phyloP scores from a whole-genome alignment of 225 moss, liverwort and hornwort genomes.

The Straminergon stramineum region DNA sequence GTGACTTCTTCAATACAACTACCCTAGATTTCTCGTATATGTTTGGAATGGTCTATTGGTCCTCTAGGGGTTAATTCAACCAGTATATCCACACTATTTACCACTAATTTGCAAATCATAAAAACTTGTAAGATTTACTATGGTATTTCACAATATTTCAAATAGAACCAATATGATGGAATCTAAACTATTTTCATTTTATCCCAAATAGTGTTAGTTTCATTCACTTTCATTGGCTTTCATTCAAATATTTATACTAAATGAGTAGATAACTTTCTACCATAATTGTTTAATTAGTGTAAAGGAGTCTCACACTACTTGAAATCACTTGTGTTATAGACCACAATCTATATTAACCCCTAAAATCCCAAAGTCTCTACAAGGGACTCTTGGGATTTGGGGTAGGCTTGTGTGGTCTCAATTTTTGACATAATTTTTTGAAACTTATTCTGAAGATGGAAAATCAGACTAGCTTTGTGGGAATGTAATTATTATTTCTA shows the following conservation, averaged over 20 bases:
- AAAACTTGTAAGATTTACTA: not conserved
- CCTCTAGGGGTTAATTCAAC: not conserved
- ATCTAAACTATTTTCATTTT: not conserved
- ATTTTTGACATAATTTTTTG: no score
- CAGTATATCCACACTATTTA: fast-evolving
- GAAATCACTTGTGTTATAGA: not conserved
- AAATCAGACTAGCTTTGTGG: no score
- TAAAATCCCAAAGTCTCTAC: no score
- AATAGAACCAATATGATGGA: not conserved
- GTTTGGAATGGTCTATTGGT: not conserved
- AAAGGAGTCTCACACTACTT: not conserved
- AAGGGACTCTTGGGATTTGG: no score
- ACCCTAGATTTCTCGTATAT: not conserved
- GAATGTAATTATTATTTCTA: no score
- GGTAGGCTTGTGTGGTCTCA: no score
- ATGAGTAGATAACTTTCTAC: no score
- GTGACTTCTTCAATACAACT: not conserved
- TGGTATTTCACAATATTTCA: not conserved
- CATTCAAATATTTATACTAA: not conserved
- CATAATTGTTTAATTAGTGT: not conserved
- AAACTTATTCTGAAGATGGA: no score
- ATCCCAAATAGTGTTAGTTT: not conserved
- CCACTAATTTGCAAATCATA: not conserved
- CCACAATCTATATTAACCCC: not conserved
- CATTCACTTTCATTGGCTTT: not conserved